These are phyloP conservation scores for Pseudohalonectria lignicola DNA, from an alignment of 2,329 filamentous ascomycete genomes.

Conservation along the genomic window DNA sequence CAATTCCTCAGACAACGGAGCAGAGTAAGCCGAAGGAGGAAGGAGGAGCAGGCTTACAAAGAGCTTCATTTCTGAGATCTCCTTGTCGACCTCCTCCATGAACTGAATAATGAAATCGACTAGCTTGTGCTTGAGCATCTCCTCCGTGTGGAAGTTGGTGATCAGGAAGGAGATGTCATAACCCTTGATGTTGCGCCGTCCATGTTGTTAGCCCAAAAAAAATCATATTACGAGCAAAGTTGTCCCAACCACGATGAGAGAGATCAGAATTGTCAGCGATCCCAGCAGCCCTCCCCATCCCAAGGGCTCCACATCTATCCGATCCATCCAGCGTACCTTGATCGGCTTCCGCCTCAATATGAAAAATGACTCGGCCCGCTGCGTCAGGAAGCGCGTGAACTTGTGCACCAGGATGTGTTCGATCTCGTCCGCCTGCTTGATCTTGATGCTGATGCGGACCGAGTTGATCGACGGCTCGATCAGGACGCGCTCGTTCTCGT, in stretches of 20 bases:
- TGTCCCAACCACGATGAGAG: too few relatives aligned
- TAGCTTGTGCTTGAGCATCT: constrained; percentile 97
- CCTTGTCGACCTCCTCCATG: constrained; percentile 99
- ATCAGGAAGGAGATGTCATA: constrained; percentile 99
- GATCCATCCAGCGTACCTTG: too few relatives aligned
- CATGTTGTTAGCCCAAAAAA: too few relatives aligned
- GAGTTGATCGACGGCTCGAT: constrained; percentile 97
- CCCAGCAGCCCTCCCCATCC: too few relatives aligned
- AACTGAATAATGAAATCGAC: constrained; percentile 99
- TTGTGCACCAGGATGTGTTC: constrained; percentile 98
- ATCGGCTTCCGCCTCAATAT: constrained; percentile 91
- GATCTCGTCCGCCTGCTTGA: constrained; percentile 99
- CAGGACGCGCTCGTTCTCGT: constrained; percentile 92
- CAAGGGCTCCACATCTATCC: too few relatives aligned
- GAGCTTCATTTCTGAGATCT: constrained; percentile 99
- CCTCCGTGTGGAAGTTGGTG: constrained; percentile 97
- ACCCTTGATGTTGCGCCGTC: too few relatives aligned
- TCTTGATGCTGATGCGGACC: constrained; percentile 93
- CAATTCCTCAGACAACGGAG: not conserved
- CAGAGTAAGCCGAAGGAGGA: too few relatives aligned
- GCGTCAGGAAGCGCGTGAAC: constrained; percentile 92
- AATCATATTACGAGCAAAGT: too few relatives aligned
- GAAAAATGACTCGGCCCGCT: constrained; percentile 94
- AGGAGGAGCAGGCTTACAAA: constrained; percentile 58
- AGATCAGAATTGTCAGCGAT: too few relatives aligned